A percentile compares a stretch with the other conserved stretches of the same genome.
Evolutionary conservation across 805 yeast species (phyloP).

Genomic region (Jamesozyma gamospora): DNA sequence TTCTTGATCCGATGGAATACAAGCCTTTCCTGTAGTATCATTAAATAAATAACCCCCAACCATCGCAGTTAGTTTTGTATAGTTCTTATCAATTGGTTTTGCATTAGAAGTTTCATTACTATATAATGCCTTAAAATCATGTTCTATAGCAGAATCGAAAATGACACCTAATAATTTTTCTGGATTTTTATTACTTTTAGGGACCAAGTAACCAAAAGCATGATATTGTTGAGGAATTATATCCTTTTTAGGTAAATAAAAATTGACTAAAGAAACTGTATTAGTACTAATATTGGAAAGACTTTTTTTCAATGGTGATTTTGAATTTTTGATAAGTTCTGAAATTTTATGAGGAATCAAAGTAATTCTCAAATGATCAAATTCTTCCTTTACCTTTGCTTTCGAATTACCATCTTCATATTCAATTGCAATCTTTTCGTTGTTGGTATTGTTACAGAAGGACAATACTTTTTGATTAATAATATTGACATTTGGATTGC

Average conservation of each 20-base stretch:
- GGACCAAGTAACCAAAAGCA: constrained; percentile 88
- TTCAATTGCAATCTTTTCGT: neutral
- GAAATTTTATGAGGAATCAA: constrained; percentile 38
- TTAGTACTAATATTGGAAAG: constrained; percentile 27
- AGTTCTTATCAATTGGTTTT: constrained; percentile 21
- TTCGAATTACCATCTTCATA: neutral
- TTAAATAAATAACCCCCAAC: constrained; percentile 68
- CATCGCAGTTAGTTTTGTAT: constrained; percentile 79
- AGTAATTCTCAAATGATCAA: constrained; percentile 54
- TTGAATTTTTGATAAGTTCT: constrained; percentile 19
- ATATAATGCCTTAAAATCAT: constrained; percentile 32
- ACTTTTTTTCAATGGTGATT: constrained; percentile 11
- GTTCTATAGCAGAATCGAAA: constrained; percentile 79
- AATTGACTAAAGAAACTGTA: constrained; percentile 59
- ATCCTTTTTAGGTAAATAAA: constrained; percentile 42
- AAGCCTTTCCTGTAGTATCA: constrained; percentile 14
- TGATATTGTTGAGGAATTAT: constrained; percentile 32
- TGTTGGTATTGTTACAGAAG: neutral
- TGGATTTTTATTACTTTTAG: constrained; percentile 38
- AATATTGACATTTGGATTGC: constrained; percentile 29
- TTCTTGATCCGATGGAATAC: constrained; percentile 11
- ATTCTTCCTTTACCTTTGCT: constrained; percentile 11
- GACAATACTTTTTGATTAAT: constrained; percentile 8
- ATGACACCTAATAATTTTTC: constrained; percentile 72
- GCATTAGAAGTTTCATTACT: constrained; percentile 9